Evolutionary conservation across 805 yeast species (phyloP), one percentile per base, ranked within the genome.

Genomic region (Grigorovia humatica): DNA sequence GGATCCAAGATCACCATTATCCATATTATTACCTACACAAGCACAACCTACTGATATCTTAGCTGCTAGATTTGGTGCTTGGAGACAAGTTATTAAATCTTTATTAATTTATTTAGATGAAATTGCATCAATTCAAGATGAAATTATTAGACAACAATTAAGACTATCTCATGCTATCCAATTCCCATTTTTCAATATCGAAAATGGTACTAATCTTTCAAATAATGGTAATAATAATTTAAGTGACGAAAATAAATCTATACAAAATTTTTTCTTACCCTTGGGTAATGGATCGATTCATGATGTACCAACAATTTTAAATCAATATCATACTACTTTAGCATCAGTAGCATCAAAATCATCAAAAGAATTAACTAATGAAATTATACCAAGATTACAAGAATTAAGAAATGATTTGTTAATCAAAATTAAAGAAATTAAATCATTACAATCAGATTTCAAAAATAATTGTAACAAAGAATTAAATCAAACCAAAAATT

Each of bases 11-110:
- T 77, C 77, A 48, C 83, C 83, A 1, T 63, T 78, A 29, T 61
- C 67, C 1, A 69, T 77, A 9, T 64, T 71, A 38, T 70, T 83
- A 43, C 89, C 89, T 6, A 74, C 79, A 8, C 67, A 70, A 44
- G 80, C 85, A 2, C 80, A 80, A 58, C 98, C 98, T 11, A 89
- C 97, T 1, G 97, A 90, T 52, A 79, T 86, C 7, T 72, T 91
- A 54, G 93, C 96, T 1, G 76, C 79, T 30, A 74, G 98, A 55
- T 90, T 91, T 66, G 76, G 82, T 48, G 84, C 95, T 2, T 91
- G 97, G 96, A 74, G 96, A 53, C 76, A 78, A 43, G 80, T 90
- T 51, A 81, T 89, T 52, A 80, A 82, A 55, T 83, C 91, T 40
- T 70, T 91, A 51, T 75, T 87, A 19, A 79, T 76, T 47, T 91